Percentiles rank a stretch among this genome's conserved stretches.
Evolutionary conservation across 2,329 filamentous ascomycete genomes (phyloP).

Genomic region (Xylariaceae sp.): DNA sequence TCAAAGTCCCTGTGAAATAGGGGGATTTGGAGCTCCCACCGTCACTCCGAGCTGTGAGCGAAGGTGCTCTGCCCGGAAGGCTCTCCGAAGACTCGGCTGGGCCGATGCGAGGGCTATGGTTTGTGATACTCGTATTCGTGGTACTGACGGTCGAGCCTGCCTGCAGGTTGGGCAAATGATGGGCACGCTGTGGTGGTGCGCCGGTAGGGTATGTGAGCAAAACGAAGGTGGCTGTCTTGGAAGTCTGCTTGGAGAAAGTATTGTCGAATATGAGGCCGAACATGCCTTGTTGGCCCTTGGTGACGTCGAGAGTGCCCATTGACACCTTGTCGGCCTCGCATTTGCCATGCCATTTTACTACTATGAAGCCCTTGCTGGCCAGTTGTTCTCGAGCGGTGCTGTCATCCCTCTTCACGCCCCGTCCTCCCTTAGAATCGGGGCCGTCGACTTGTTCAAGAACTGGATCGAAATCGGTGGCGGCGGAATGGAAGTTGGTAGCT

Average conservation of each 20-base stretch:
- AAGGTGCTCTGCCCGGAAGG: constrained; percentile 45
- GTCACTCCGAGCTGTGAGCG: constrained; percentile 52
- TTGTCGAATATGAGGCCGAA: constrained; percentile 98
- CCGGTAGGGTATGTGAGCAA: constrained; percentile 89
- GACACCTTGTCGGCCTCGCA: constrained; percentile 95
- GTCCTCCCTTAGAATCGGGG: constrained; percentile 39
- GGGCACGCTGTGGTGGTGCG: constrained; percentile 68
- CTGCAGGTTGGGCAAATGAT: constrained; percentile 62
- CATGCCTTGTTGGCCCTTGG: constrained; percentile 73
- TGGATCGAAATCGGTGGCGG: constrained; percentile 40
- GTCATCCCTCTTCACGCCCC: constrained; percentile 53
- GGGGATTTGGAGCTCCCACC: constrained; percentile 41
- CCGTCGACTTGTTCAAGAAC: constrained; percentile 45
- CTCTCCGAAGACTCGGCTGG: constrained; percentile 53
- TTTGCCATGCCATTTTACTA: constrained; percentile 84
- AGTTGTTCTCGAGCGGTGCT: constrained; percentile 60
- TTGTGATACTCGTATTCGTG: constrained; percentile 50
- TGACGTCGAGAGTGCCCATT: constrained; percentile 82
- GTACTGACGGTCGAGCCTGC: constrained; percentile 32
- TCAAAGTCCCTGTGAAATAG: constrained; percentile 78
- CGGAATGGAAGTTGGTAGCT: constrained; percentile 45
- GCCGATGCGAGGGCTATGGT: constrained; percentile 43
- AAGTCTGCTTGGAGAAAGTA: constrained; percentile 92
- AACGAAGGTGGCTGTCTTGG: constrained; percentile 92
- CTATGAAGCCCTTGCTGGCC: constrained; percentile 62